Base-by-base conservation (phyloP, 192 early-diverging fungal species). In the Mortierella alpina region DNA sequence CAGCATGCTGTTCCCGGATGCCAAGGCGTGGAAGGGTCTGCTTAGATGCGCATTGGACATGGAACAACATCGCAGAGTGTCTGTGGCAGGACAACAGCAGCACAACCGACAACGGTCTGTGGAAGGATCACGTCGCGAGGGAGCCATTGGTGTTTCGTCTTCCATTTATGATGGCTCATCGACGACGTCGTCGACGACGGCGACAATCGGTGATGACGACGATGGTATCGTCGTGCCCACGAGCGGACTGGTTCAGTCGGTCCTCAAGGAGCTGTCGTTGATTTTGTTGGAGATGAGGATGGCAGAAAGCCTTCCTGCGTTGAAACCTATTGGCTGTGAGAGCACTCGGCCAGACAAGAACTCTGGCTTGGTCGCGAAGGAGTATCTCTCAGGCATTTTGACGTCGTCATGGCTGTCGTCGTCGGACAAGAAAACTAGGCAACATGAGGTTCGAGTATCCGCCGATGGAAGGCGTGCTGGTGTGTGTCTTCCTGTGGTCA, bases 11-110 rank as follows among this genome's bases (percentile, higher is more conserved):
- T 56, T 65, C 10, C 68, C 69, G 1, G 77, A 80, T 50, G 77
- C 70, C 18, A 80, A 80, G 52, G 70, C 77, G 5, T 80, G 77
- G 77, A 80, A 80, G 51, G 77, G 77, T 12, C 31, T 80, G 17
- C 20, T 80, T 20, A 54, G 70, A 42, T 70, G 68, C 22, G 75
- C 75, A 4, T 17, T 79, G 58, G 69, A 79, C 7, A 10, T 71
- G 50, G 69, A 79, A 45, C 45, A 18, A n/a, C 18, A 4, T 9
- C 50, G 5, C 7, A 17, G 8, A n/a, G 18, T 56, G 9, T 40
- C 14, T 5, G 11, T 39, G 63, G 2, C 15, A 7, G 31, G 52
- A 15, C 50, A 42, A 7, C 49, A 44, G 47, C 41, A 44, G 39
- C 6, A 18, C 11, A 8, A 12, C 20, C 63, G 47, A 51, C 46